Percentiles rank a stretch among this genome's conserved stretches.
These are phyloP conservation scores for Coemansia nantahalensis DNA, from an alignment of 192 early-diverging fungal genomes.

Conservation along the genomic window DNA sequence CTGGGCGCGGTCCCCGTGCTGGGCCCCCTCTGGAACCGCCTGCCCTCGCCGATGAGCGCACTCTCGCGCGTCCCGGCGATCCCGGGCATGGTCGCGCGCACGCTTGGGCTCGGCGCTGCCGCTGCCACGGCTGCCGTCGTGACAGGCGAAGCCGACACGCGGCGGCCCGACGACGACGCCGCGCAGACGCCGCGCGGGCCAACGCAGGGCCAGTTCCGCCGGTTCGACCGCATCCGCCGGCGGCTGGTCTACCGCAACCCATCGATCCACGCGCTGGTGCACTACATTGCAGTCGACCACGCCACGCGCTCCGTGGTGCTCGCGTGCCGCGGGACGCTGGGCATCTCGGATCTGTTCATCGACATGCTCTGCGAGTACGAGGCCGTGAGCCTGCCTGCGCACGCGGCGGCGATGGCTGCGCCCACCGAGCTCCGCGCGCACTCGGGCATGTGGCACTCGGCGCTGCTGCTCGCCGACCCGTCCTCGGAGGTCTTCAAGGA, in stretches of 20 bases:
- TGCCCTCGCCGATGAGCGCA: constrained; percentile 32
- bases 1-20: constrained; percentile 33
- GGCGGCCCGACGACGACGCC: not conserved
- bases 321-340: constrained; percentile 84
- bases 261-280: constrained; percentile 68
- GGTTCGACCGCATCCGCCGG: constrained; percentile 43
- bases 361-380: constrained; percentile 82
- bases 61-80: constrained; percentile 22
- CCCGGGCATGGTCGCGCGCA: constrained; percentile 30
- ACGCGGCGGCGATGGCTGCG: constrained; percentile 3
- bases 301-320: constrained; percentile 69
- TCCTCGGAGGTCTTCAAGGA: constrained; percentile 68
- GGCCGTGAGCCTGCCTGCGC: constrained; percentile 18
- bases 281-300: constrained; percentile 86
- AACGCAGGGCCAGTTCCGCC: constrained; percentile 30
- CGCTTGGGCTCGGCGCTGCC: constrained; percentile 4
- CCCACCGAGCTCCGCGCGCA: constrained; percentile 61
- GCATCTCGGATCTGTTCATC: constrained; percentile 81
- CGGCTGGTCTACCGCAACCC: constrained; percentile 53
- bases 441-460: constrained; percentile 83
- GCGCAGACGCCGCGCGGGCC: constrained; percentile 9
- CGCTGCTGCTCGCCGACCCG: constrained; percentile 63
- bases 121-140: not conserved
- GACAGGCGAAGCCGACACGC: not conserved
- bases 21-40: constrained; percentile 19